Conservation (phyloP, 768 basidiomycete species). For the Gloeopeniophorella convolvens region DNA sequence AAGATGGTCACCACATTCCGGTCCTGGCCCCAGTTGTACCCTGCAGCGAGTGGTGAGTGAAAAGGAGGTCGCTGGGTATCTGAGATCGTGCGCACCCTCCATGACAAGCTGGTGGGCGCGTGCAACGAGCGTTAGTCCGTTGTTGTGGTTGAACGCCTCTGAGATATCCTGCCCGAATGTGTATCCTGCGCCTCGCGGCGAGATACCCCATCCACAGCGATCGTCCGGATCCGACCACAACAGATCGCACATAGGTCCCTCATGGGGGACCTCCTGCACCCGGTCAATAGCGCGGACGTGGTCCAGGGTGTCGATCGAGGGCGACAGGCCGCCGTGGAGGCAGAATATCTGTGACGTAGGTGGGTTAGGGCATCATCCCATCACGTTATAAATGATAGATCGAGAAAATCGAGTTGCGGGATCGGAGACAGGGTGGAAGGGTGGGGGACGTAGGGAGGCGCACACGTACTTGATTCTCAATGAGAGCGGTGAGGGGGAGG, state of each 20-base stretch:
- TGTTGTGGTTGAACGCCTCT: constrained; percentile 99
- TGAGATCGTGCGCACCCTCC: constrained; percentile 62
- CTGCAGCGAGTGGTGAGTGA: constrained; percentile 29
- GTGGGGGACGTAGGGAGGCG: neutral
- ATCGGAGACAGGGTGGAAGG: neutral
- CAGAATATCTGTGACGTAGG: constrained; percentile 80
- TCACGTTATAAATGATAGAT: neutral
- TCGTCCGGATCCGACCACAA: constrained; percentile 99
- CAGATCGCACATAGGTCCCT: constrained; percentile 99
- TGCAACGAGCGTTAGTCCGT: constrained; percentile 92
- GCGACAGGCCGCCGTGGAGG: constrained; percentile 93
- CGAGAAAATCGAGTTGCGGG: constrained; percentile 4
- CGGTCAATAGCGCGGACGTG: constrained; percentile 98
- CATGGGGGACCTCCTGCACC: constrained; percentile 98
- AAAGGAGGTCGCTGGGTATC: neutral
- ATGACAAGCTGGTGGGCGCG: constrained; percentile 93
- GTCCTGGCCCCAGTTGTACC: constrained; percentile 98
- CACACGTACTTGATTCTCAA: constrained; percentile 92
- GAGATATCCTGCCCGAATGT: constrained; percentile 99
- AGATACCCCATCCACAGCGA: constrained; percentile 99
- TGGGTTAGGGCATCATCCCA: constrained; percentile 6
- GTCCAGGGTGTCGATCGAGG: constrained; percentile 99
- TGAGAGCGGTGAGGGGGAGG: constrained; percentile 92
- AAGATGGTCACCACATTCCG: constrained; percentile 99
- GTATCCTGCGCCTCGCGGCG: constrained; percentile 96